A percentile compares a stretch with the other conserved stretches of the same genome.
These are phyloP conservation scores for Physocladia obscura DNA, from an alignment of 192 early-diverging fungal species.

Conservation along the genomic window DNA sequence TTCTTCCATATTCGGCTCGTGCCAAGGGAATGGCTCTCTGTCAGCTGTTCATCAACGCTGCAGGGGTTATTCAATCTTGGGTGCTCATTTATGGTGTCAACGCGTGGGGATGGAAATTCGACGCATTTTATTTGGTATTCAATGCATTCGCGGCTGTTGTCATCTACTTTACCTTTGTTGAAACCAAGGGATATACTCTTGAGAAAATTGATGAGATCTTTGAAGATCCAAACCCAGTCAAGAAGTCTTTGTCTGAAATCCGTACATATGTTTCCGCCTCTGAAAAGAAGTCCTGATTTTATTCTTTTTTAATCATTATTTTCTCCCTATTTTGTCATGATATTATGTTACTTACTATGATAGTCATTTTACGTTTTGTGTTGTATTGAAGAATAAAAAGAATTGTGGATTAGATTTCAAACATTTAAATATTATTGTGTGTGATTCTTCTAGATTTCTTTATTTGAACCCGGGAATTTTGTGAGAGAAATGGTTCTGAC, in stretches of 20 bases:
- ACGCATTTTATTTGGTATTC: constrained; percentile 31
- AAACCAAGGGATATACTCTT: constrained; percentile 47
- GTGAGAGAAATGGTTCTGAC: too few relatives aligned
- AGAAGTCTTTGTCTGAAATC: constrained; percentile 16
- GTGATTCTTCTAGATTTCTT: too few relatives aligned
- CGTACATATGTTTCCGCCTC: too few relatives aligned
- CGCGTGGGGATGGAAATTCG: constrained; percentile 16
- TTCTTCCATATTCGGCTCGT: constrained; percentile 39
- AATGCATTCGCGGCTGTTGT: constrained; percentile 23
- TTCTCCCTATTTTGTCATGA: too few relatives aligned
- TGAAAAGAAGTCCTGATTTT: too few relatives aligned
- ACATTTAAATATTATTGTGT: too few relatives aligned
- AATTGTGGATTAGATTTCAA: too few relatives aligned
- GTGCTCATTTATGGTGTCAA: constrained; percentile 13
- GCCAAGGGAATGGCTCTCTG: constrained; percentile 50
- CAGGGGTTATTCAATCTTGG: constrained; percentile 26
- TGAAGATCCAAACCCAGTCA: constrained; percentile 24
- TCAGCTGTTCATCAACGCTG: constrained; percentile 43
- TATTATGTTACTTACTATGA: too few relatives aligned
- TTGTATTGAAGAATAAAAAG: too few relatives aligned
- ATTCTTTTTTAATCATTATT: too few relatives aligned
- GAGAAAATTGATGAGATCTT: constrained; percentile 48
- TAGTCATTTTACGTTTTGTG: too few relatives aligned
- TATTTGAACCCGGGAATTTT: too few relatives aligned
- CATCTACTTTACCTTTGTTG: constrained; percentile 49